Evolutionary conservation across 768 basidiomycete species (phyloP).

Genomic region (Cyclocybe aegerita): DNA sequence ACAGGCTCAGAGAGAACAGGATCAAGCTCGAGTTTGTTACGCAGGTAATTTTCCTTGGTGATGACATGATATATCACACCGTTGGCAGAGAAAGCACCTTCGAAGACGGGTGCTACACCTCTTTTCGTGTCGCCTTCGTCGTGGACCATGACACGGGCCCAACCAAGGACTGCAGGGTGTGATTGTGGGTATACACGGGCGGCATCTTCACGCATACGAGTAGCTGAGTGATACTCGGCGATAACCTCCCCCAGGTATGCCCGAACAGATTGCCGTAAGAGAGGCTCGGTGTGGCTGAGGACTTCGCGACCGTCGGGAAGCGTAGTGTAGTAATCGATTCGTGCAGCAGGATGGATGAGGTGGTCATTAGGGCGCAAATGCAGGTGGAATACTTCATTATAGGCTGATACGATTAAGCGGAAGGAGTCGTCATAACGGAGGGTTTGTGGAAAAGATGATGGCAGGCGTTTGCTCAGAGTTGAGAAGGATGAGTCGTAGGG

Average conservation of each 20-base stretch:
- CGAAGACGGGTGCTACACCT: conserved; percentile 58
- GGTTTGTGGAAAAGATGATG: conserved; percentile 36
- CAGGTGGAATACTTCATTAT: conserved; percentile 64
- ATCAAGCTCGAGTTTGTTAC: conserved; percentile 57
- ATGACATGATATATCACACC: conserved; percentile 71
- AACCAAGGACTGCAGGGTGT: conserved; percentile 58
- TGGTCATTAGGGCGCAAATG: conserved; percentile 78
- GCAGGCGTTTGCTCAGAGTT: conserved; percentile 31
- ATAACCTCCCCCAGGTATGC: conserved; percentile 81
- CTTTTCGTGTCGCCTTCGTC: conserved; percentile 50
- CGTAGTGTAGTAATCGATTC: conserved; percentile 62
- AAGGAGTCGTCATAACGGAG: conserved; percentile 71
- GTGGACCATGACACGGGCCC: conserved; percentile 78
- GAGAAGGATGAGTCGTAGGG: conserved; percentile 18
- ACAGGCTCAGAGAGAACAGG: conserved; percentile 41
- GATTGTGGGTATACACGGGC: conserved; percentile 49
- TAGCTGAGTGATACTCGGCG: conserved; percentile 46
- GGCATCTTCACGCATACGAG: conserved; percentile 62
- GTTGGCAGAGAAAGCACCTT: conserved; percentile 72
- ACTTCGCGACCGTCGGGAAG: conserved; percentile 48
- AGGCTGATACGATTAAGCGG: conserved; percentile 66
- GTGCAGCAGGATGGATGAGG: conserved; percentile 77
- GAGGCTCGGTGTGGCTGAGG: conserved; percentile 53
- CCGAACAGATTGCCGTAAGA: conserved; percentile 61
- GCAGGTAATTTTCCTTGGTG: conserved; percentile 69